Conservation (phyloP, 306 rosid genomes). For the Casuarina equisetifolia region DNA sequence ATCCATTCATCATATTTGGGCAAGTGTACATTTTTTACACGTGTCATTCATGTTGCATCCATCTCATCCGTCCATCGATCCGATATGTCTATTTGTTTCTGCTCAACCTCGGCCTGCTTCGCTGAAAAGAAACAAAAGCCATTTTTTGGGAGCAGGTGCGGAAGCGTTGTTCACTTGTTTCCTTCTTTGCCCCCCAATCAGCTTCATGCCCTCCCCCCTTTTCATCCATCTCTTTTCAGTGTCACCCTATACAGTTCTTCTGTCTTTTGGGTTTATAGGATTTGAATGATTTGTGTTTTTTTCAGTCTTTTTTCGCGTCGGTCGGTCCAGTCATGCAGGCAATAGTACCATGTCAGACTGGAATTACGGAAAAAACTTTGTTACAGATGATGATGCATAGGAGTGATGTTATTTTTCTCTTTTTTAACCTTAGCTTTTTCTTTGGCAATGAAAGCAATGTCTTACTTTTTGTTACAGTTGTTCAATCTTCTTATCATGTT, state of each 20-base stretch:
- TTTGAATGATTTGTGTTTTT: slow-evolving; percentile 49
- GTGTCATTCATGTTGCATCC: slow-evolving; percentile 44
- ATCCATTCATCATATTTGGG: slow-evolving; percentile 38
- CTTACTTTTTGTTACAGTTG: slow-evolving; percentile 48
- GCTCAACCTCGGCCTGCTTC: slow-evolving; percentile 97
- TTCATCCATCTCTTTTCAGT: slow-evolving; percentile 42
- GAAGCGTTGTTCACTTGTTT: slow-evolving; percentile 70
- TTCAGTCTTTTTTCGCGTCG: slow-evolving; percentile 18
- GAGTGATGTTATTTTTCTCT: slow-evolving; percentile 51
- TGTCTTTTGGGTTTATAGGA: slow-evolving; percentile 60
- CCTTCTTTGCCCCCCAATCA: slow-evolving; percentile 29
- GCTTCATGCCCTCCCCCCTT: slow-evolving; percentile 31
- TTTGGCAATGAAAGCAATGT: slow-evolving; percentile 57
- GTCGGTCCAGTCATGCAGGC: slow-evolving; percentile 60
- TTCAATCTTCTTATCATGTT: slow-evolving; percentile 7
- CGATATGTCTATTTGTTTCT: slow-evolving; percentile 40
- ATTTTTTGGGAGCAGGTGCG: slow-evolving; percentile 75
- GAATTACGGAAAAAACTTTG: slow-evolving; percentile 51
- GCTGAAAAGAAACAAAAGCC: slow-evolving; percentile 47
- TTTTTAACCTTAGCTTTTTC: slow-evolving; percentile 30
- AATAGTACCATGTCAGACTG: slow-evolving; percentile 61
- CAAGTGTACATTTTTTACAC: slow-evolving; percentile 91
- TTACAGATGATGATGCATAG: slow-evolving; percentile 47
- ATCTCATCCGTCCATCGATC: slow-evolving; percentile 7
- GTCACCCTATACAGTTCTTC: slow-evolving; percentile 48